Conservation (phyloP, 768 basidiomycete species). For the Tylopilus vinaceipallidus region DNA sequence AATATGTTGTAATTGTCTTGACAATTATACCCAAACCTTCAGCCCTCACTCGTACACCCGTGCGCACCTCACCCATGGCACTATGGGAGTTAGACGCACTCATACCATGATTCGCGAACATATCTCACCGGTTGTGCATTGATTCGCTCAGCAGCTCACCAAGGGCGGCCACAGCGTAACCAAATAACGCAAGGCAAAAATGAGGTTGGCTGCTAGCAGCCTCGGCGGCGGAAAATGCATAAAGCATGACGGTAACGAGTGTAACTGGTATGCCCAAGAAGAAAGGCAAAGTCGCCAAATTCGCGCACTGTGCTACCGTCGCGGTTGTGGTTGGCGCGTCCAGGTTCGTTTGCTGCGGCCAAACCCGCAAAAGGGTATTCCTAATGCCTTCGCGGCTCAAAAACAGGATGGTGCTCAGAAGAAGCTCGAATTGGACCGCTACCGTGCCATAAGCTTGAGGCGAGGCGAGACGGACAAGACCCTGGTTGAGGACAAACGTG, state of each 20-base stretch:
- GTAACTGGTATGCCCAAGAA: slow-evolving; percentile 68
- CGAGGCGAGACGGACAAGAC: slow-evolving; percentile 76
- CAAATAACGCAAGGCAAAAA: slow-evolving; percentile 58
- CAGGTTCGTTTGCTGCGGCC: slow-evolving; percentile 18
- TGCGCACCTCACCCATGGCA: slow-evolving; percentile 65
- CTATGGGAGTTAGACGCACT: slow-evolving; percentile 36
- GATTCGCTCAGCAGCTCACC: slow-evolving; percentile 84
- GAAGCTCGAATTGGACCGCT: slow-evolving; percentile 90
- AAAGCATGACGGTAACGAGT: slow-evolving; percentile 48
- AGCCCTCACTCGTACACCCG: slow-evolving; percentile 73
- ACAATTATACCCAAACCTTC: slow-evolving; percentile 80
- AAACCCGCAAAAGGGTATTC: slow-evolving; percentile 74
- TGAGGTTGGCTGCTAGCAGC: slow-evolving; percentile 60
- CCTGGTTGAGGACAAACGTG: slow-evolving; percentile 90
- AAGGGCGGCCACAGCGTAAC: slow-evolving; percentile 75
- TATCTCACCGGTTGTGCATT: slow-evolving; percentile 63
- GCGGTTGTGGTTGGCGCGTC: slow-evolving; percentile 1
- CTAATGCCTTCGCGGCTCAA: slow-evolving; percentile 92
- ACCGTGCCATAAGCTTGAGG: slow-evolving; percentile 88
- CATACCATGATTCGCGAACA: background rate
- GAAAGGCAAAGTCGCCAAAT: slow-evolving; percentile 64
- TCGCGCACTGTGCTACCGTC: slow-evolving; percentile 28
- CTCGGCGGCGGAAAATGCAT: slow-evolving; percentile 49
- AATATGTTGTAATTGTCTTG: slow-evolving; percentile 73
- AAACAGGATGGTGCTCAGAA: slow-evolving; percentile 88